Evolutionary conservation across 345 rosid species (phyloP).

Genomic region (Eucalyptus curtisii): DNA sequence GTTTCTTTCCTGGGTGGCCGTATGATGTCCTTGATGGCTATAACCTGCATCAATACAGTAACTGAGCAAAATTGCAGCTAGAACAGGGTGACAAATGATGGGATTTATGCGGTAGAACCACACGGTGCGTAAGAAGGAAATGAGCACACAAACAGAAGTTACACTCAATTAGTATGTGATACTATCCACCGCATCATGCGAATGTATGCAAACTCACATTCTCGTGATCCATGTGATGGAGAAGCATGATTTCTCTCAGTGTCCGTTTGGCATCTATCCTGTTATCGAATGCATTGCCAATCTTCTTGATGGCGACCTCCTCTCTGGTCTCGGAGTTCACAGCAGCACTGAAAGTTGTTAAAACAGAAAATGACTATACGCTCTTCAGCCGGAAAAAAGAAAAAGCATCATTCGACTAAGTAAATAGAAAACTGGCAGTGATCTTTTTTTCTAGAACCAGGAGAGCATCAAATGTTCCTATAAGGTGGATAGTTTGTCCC

Average conservation of each 20-base stretch:
- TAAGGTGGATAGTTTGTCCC: background rate
- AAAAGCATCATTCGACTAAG: background rate
- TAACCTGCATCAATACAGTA: conserved; percentile 21
- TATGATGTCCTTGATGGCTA: conserved; percentile 60
- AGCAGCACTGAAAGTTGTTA: conserved; percentile 40
- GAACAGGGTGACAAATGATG: background rate
- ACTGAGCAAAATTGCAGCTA: background rate
- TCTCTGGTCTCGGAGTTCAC: conserved; percentile 48
- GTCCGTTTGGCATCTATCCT: conserved; percentile 69
- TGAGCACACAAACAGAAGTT: background rate
- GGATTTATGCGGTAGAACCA: background rate
- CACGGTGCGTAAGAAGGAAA: background rate
- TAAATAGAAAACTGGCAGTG: background rate
- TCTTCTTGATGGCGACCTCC: conserved; percentile 74
- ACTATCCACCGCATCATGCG: background rate
- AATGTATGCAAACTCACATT: conserved; percentile 21
- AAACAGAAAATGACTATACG: background rate
- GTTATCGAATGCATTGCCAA: conserved; percentile 71
- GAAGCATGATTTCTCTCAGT: conserved; percentile 70
- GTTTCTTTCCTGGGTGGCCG: conserved; percentile 64
- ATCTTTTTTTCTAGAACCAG: background rate
- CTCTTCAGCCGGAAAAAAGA: background rate
- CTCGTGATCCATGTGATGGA: conserved; percentile 67
- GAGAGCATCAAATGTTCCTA: background rate
- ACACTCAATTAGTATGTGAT: background rate